Evolutionary conservation across 352 stramenopile species (phyloP), one percentile per base, ranked within the genome.

Genomic region (Globisporangium viniferum): DNA sequence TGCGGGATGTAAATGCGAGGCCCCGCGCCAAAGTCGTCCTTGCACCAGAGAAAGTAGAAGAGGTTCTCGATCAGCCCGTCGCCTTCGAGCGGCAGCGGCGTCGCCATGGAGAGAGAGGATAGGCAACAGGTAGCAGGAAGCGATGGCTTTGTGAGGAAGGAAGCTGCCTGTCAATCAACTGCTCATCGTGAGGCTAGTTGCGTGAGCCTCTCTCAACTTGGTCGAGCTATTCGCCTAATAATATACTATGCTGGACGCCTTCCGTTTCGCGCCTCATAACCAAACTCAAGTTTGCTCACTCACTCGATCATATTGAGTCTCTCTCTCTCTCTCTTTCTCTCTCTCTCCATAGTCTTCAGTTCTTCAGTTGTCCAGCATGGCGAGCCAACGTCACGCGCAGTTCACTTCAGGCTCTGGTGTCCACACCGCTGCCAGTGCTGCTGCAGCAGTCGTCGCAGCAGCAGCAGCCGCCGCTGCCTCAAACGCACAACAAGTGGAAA

Each of bases 1-100:
- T 98, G 93, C 12, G 96, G 96, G 36, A 98, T 73, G 73, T 89
- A 94, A 29, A 99, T 84, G 33, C 79, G 81, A 22, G 93, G 92
- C 0, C 89, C 87, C 33, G 79, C 85, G 33, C 85, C 90, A 63
- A 98, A 86, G 71, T 98, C 91, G 66, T 98, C 93, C 62, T 98
- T 98, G 62, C 72, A 85, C 87, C 90, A 97, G 4, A 98, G 72
- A 60, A 93, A 96, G 61, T 97, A 86, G 49, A 94, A 96, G 41
- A 98, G 75, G 63, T 97, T 95, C 63, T 95, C 84, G 46, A 95
- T 82, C 31, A 97, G 69, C 10, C 90, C 91, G 70, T 97, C 91
- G 49, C 88, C 88, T 73, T 97, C 89, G 36, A 98, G 77, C 39
- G 87, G 69, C 36, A 91, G 66, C 56, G 74, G 72, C 33, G 82